Conservation (phyloP, 1,139 yeast species). For the Candida pseudoviswanathii region DNA sequence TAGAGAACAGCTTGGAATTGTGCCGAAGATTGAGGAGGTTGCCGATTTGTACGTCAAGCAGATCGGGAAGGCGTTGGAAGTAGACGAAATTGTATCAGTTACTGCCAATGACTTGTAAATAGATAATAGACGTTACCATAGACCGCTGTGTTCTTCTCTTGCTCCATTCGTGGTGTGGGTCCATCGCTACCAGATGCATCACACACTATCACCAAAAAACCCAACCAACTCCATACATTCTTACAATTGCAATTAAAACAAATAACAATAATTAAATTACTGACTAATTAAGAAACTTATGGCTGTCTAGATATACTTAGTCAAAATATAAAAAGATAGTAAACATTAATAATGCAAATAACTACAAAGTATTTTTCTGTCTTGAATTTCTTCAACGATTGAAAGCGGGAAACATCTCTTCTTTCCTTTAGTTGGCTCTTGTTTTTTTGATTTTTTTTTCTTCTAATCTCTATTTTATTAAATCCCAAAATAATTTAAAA, state of each 20-base stretch:
- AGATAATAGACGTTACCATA: neutral
- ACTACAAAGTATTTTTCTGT: neutral
- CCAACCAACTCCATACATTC: neutral
- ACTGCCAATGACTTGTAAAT: slow-evolving; percentile 27
- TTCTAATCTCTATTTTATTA: neutral
- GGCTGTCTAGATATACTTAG: neutral
- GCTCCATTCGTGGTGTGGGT: no score
- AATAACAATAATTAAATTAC: neutral
- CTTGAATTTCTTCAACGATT: neutral
- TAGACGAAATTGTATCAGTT: slow-evolving; percentile 48
- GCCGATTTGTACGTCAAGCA: slow-evolving; percentile 55
- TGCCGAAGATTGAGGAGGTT: slow-evolving; percentile 40
- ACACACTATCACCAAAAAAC: neutral
- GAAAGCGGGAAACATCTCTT: neutral
- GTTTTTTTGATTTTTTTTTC: neutral
- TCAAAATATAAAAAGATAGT: neutral
- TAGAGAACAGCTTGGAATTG: slow-evolving; percentile 20
- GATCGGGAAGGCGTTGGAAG: slow-evolving; percentile 50
- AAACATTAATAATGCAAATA: slow-evolving; percentile 5
- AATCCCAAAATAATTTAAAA: neutral
- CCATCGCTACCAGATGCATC: neutral
- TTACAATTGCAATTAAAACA: neutral
- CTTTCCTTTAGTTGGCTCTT: neutral
- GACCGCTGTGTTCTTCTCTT: neutral
- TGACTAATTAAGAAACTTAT: neutral